Evolutionary conservation across 305 asterid species (phyloP).

Genomic region (Andrographis paniculata): DNA sequence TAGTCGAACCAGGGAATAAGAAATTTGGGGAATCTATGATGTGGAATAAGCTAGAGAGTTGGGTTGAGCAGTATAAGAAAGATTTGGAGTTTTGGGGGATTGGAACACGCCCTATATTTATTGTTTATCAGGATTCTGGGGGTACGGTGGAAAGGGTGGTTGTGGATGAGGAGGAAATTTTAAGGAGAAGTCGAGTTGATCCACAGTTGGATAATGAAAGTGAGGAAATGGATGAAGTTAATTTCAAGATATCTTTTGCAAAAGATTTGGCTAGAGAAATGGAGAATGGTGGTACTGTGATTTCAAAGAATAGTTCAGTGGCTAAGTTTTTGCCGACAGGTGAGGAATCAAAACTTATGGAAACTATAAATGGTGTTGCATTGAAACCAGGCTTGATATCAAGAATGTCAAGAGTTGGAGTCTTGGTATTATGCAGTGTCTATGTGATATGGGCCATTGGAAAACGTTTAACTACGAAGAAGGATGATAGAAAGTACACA

Average conservation of each 20-base stretch:
- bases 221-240: slow-evolving; percentile 39
- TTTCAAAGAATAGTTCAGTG: slow-evolving; percentile 55
- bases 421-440: slow-evolving; percentile 43
- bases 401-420: slow-evolving; percentile 39
- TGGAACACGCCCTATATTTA: slow-evolving; percentile 69
- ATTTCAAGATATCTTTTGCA: slow-evolving; percentile 52
- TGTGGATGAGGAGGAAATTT: slow-evolving; percentile 74
- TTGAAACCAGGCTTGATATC: slow-evolving; percentile 31
- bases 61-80: slow-evolving; percentile 78
- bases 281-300: slow-evolving; percentile 51
- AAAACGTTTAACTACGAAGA: slow-evolving; percentile 24
- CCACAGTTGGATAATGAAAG: slow-evolving; percentile 26
- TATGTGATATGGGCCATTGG: slow-evolving; percentile 38
- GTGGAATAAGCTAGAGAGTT: slow-evolving; percentile 68
- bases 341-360: slow-evolving; percentile 27
- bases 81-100: slow-evolving; percentile 78
- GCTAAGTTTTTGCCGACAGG: slow-evolving; percentile 44
- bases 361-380: slow-evolving; percentile 23
- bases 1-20: slow-evolving; percentile 23
- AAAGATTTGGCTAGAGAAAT: slow-evolving; percentile 66
- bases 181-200: slow-evolving; percentile 44
- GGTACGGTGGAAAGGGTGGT: slow-evolving; percentile 63
- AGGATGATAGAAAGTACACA: slow-evolving; percentile 34
- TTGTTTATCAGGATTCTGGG: slow-evolving; percentile 45
- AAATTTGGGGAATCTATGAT: slow-evolving; percentile 40